phyloP scores from a whole-genome alignment of 768 basidiomycete genomes.

The Tubosaeta brunneosetosa region DNA sequence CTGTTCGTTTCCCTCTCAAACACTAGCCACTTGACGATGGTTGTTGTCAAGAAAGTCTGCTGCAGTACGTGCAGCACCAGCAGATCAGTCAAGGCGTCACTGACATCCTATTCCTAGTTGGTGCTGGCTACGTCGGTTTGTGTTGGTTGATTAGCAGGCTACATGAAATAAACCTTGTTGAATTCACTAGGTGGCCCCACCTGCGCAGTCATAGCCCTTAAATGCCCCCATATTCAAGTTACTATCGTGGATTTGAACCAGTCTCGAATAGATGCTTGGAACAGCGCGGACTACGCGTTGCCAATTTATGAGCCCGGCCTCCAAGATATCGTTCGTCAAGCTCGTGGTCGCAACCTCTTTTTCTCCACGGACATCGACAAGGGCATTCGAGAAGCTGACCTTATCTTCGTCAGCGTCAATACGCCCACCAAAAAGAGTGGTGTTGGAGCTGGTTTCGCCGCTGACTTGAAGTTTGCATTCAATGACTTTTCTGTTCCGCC shows the following conservation, averaged over 20 bases:
- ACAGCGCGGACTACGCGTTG: constrained; percentile 73
- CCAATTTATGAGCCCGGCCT: constrained; percentile 99
- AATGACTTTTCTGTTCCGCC: background rate
- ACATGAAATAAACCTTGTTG: constrained; percentile 12
- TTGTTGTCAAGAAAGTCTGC: constrained; percentile 76
- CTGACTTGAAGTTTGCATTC: constrained; percentile 86
- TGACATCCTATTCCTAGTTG: constrained; percentile 44
- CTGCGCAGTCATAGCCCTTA: constrained; percentile 90
- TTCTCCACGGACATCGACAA: constrained; percentile 95
- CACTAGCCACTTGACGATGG: constrained; percentile 11
- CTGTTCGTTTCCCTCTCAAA: background rate
- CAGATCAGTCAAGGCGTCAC: background rate
- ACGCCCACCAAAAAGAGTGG: constrained; percentile 98
- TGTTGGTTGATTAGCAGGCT: constrained; percentile 3
- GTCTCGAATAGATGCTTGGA: constrained; percentile 94
- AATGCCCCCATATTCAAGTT: constrained; percentile 88
- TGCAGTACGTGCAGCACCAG: constrained; percentile 60
- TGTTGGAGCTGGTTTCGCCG: constrained; percentile 96
- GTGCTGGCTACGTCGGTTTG: constrained; percentile 92
- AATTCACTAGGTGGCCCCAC: constrained; percentile 76
- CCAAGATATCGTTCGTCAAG: constrained; percentile 80
- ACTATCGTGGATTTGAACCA: constrained; percentile 99
- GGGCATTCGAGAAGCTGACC: constrained; percentile 89
- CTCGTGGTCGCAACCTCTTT: constrained; percentile 93
- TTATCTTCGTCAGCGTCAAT: constrained; percentile 98